A percentile compares a stretch with the other conserved stretches of the same genome.
These are phyloP conservation scores for Fusarium tuaranense DNA, from an alignment of 2,329 filamentous ascomycete genomes.

Conservation along the genomic window DNA sequence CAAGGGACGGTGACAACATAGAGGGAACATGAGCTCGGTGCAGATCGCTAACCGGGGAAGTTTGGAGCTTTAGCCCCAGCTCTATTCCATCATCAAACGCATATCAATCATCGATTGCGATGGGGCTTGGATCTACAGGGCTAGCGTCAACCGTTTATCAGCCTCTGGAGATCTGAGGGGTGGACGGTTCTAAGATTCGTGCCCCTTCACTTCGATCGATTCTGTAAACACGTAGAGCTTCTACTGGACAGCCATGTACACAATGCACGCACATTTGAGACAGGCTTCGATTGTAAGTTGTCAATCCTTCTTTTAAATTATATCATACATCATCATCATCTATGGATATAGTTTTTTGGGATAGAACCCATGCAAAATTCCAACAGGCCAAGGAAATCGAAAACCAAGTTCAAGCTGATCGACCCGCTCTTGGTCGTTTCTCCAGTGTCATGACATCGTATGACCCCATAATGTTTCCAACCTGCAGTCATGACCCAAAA, in stretches of 20 bases:
- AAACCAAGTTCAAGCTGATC: constrained; percentile 1
- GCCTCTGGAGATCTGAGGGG: constrained; percentile 2
- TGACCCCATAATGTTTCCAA: constrained; percentile 23
- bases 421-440: constrained; percentile 13
- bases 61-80: constrained; percentile 13
- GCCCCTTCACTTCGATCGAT: background rate
- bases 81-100: constrained; percentile 35
- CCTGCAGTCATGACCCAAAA: background rate
- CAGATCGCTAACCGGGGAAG: constrained; percentile 17
- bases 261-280: background rate
- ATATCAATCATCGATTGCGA: constrained; percentile 16
- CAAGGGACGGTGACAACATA: background rate
- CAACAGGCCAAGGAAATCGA: background rate
- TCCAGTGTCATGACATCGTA: constrained; percentile 26
- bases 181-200: background rate
- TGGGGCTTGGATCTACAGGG: constrained; percentile 16
- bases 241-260: background rate
- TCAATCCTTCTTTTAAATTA: constrained; percentile 22
- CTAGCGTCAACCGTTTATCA: constrained; percentile 17
- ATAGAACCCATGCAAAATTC: constrained; percentile 3
- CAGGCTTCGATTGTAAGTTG: background rate
- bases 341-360: constrained; percentile 19
- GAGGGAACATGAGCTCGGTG: constrained; percentile 10
- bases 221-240: background rate
- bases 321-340: constrained; percentile 42